phyloP scores from a whole-genome alignment of 371 early-diverging fungal genomes.

The Mortierella polycephala region DNA sequence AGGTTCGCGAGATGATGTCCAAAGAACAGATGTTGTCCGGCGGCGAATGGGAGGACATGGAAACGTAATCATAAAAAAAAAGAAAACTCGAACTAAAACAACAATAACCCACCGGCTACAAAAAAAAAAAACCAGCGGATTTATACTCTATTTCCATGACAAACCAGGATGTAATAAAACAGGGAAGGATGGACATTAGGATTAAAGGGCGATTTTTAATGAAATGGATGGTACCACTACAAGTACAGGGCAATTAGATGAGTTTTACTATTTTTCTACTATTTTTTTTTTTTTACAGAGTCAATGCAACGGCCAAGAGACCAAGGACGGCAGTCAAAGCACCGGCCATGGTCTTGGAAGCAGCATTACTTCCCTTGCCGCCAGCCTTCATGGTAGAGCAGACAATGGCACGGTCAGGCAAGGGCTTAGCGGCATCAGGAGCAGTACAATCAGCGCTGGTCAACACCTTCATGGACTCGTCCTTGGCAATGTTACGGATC shows the following conservation, averaged over 20 bases:
- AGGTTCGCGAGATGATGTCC: constrained; percentile 38
- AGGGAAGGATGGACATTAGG: too few species aligned
- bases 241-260: too few species aligned
- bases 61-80: constrained; percentile 8
- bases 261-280: too few species aligned
- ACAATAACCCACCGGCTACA: neutral
- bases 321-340: constrained; percentile 24
- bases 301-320: constrained; percentile 26
- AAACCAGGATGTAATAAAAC: too few species aligned
- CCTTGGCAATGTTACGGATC: constrained; percentile 76
- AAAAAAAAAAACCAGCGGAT: neutral
- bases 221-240: too few species aligned
- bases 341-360: constrained; percentile 25
- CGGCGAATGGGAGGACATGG: constrained; percentile 49
- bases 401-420: constrained; percentile 61
- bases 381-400: constrained; percentile 57
- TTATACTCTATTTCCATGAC: neutral
- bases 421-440: constrained; percentile 59
- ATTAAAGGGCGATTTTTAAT: too few species aligned
- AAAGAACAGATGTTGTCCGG: constrained; percentile 41
- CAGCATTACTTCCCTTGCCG: constrained; percentile 5
- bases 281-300: constrained; percentile 19
- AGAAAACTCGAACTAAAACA: neutral
- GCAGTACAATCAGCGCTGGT: constrained; percentile 65
- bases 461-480: constrained; percentile 60